Evolutionary conservation across 1,139 yeast genomes (phyloP).

Genomic region (Blastobotrys aristatus): DNA sequence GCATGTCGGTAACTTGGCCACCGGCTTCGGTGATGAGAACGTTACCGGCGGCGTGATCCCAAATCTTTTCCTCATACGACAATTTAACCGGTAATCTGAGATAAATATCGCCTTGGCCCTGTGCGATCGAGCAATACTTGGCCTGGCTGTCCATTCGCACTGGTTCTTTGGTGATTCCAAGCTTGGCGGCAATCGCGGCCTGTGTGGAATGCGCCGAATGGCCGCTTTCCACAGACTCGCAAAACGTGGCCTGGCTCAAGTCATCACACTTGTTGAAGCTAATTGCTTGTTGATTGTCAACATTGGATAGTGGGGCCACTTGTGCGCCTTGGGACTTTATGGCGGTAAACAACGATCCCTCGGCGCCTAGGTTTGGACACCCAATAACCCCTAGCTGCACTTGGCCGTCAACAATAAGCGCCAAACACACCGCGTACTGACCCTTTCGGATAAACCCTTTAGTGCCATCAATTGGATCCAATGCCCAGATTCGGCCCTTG

Average conservation of each 20-base stretch:
- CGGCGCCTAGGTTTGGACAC: slow-evolving; percentile 75
- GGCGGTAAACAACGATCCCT: slow-evolving; percentile 75
- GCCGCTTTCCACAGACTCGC: slow-evolving; percentile 96
- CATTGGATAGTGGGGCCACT: slow-evolving; percentile 26
- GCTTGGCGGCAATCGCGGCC: slow-evolving; percentile 56
- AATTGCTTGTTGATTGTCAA: slow-evolving; percentile 24
- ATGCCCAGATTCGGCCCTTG: slow-evolving; percentile 86
- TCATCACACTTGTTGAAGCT: slow-evolving; percentile 29
- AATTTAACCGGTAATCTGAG: slow-evolving; percentile 77
- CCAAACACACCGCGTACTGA: slow-evolving; percentile 94
- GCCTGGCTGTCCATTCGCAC: slow-evolving; percentile 84
- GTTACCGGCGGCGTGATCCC: slow-evolving; percentile 99
- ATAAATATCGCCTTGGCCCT: slow-evolving; percentile 90
- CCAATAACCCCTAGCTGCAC: slow-evolving; percentile 92
- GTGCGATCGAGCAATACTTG: slow-evolving; percentile 83
- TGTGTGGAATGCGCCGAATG: slow-evolving; percentile 95
- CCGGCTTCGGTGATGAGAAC: slow-evolving; percentile 85
- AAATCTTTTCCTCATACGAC: slow-evolving; percentile 82
- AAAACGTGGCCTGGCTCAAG: slow-evolving; percentile 55
- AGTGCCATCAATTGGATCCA: slow-evolving; percentile 98
- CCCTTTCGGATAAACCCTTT: slow-evolving; percentile 94
- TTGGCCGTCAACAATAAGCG: slow-evolving; percentile 76
- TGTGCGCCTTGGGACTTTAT: slow-evolving; percentile 69
- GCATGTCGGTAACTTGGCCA: slow-evolving; percentile 80
- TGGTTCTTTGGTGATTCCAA: slow-evolving; percentile 56